These are phyloP conservation scores for Hylodesmum podocarpum DNA, from an alignment of 306 rosid species.

Conservation along the genomic window DNA sequence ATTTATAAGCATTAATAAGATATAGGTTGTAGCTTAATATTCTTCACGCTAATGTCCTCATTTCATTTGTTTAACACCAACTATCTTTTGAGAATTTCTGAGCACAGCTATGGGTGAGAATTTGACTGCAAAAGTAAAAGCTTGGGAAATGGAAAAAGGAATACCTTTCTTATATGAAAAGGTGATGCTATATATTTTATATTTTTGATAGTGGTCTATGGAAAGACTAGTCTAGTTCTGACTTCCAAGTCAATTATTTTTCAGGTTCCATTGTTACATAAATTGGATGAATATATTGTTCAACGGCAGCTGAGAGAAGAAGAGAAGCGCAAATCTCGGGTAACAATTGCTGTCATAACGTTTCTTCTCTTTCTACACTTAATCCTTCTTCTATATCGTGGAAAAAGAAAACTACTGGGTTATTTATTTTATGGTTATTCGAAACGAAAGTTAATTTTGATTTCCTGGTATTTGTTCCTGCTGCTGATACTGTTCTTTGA, in stretches of 20 bases:
- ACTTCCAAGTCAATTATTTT: conserved; percentile 20
- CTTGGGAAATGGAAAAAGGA: conserved; percentile 88
- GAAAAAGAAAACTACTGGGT: conserved; percentile 12
- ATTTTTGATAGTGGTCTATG: background rate
- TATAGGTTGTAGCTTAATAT: background rate
- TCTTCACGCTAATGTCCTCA: background rate
- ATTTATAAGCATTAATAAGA: background rate
- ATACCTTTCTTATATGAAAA: conserved; percentile 83
- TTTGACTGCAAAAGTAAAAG: conserved; percentile 74
- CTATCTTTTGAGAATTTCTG: conserved; percentile 18
- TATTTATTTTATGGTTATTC: background rate
- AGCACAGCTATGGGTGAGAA: conserved; percentile 68
- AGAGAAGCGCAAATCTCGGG: conserved; percentile 84
- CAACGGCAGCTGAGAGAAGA: conserved; percentile 71
- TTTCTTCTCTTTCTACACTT: background rate
- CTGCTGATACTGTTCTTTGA: conserved; percentile 15
- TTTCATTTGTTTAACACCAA: conserved; percentile 2
- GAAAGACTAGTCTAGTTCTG: conserved; percentile 5
- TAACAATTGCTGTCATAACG: conserved; percentile 31
- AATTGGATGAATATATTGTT: conserved; percentile 59
- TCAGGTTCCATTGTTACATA: conserved; percentile 62
- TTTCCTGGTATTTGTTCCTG: background rate
- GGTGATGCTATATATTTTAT: conserved; percentile 48
- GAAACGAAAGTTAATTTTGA: conserved; percentile 8
- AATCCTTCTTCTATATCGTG: background rate